phyloP scores from a whole-genome alignment of 805 yeast genomes.

The Priceomyces haplophilus region DNA sequence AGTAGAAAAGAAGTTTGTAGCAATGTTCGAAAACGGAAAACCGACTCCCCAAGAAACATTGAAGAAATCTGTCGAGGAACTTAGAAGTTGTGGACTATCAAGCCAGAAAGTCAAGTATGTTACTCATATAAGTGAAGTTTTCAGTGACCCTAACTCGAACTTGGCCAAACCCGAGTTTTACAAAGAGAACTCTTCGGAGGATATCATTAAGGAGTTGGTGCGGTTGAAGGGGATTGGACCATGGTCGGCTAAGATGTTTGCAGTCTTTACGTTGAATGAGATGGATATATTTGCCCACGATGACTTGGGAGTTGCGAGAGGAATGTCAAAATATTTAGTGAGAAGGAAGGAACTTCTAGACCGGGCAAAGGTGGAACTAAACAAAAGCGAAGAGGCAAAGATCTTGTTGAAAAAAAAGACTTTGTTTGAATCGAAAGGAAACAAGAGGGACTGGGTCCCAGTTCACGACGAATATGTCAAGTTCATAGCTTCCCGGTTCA shows the following conservation, averaged over 20 bases:
- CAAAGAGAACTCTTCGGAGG: conserved; percentile 36
- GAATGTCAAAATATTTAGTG: conserved; percentile 61
- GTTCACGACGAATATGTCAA: conserved; percentile 57
- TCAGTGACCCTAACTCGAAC: conserved; percentile 37
- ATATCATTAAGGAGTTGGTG: conserved; percentile 47
- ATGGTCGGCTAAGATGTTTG: conserved; percentile 91
- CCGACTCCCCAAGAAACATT: conserved; percentile 55
- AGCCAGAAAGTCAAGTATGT: conserved; percentile 63
- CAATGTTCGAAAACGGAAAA: conserved; percentile 28
- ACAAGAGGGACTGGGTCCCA: conserved; percentile 62
- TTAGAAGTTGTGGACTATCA: conserved; percentile 69
- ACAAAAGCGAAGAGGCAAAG: conserved; percentile 32
- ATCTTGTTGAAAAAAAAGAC: conserved; percentile 31
- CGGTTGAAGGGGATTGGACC: conserved; percentile 69
- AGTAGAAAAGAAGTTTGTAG: conserved; percentile 48
- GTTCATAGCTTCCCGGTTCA: conserved; percentile 53
- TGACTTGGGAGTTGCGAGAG: conserved; percentile 84
- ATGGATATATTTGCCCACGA: conserved; percentile 71
- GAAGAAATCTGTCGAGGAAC: conserved; percentile 38
- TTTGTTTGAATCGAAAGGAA: conserved; percentile 33
- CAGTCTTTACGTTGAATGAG: conserved; percentile 64
- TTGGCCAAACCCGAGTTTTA: conserved; percentile 37
- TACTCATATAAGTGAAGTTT: conserved; percentile 51
- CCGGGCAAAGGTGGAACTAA: conserved; percentile 36
- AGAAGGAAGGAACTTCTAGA: conserved; percentile 49